Percentiles rank a stretch among this genome's conserved stretches.
Evolutionary conservation across 2,329 filamentous ascomycete species (phyloP).

Genomic region (Diaporthe aspalathi): DNA sequence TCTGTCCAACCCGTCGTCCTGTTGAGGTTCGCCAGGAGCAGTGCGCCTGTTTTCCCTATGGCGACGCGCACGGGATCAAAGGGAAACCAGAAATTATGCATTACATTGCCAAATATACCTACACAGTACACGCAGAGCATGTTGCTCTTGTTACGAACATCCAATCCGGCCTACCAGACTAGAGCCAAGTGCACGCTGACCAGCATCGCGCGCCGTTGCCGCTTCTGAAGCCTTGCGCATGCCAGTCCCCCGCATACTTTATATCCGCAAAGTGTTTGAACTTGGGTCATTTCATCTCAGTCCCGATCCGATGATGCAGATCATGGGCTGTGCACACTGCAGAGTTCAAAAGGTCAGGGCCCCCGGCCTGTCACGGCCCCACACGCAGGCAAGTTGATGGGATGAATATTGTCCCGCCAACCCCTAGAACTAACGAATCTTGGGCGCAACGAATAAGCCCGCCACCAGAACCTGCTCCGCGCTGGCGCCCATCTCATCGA

Average conservation of each 20-base stretch:
- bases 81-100: neutral
- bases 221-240: neutral
- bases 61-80: no score
- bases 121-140: neutral
- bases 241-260: neutral
- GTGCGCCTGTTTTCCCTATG: no score
- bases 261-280: neutral
- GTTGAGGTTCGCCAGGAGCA: neutral
- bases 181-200: neutral
- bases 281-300: neutral
- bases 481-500: neutral
- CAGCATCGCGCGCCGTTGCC: neutral
- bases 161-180: neutral
- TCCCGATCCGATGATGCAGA: neutral
- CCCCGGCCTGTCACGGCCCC: neutral
- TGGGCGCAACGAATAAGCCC: conserved; percentile 1
- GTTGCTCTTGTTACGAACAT: neutral
- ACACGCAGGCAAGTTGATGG: neutral
- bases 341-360: neutral
- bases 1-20: neutral
- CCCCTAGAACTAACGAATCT: neutral
- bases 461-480: neutral
- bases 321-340: neutral
- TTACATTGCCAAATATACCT: neutral
- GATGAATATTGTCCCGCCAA: conserved; percentile 28